Base-by-base conservation (phyloP, 305 asterid genomes). In the Lippia alba region DNA sequence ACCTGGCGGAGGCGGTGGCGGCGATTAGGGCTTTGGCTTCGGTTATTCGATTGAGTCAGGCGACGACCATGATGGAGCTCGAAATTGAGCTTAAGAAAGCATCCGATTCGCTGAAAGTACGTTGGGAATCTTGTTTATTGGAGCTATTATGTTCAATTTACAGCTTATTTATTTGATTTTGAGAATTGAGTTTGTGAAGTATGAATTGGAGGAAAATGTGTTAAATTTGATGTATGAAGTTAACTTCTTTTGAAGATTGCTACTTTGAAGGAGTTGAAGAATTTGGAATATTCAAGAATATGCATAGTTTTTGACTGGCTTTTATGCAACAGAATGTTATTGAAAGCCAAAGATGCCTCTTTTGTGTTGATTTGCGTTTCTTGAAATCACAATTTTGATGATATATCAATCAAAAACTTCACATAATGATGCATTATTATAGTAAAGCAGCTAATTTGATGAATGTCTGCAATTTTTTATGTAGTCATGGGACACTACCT, bases 1-100 rank as follows among this genome's bases (percentile, higher is more conserved):
- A 89, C 56, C 76, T 89, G 82, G 96, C 91, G 17, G 96, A 89
- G 78, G 96, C 96, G 9, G 96, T 89, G 66, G 96, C 96, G 1
- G 96, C 90, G 4, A 89, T 87, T 69, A 82, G 89, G 88, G 96
- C 96, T 76, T 82, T 89, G 85, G 93, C 93, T 10, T 89, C 90
- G 36, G 91, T 87, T 46, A 87, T 89, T 73, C 75, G 91, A 16
- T 82, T 90, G 5, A 89, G 89, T 57, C 86, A 87, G 34, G 96
- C 96, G 24, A 85, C 85, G 7, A 89, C 96, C 0, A 85, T 85
- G 88, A 89, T 89, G 93, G 93, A 84, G 73, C 90, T 87, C 12
- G 93, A 89, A 65, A 83, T 87, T 76, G 96, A 87, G 87, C 91
- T 89, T 4, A 87, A 83, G 56, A 89, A 85, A 40, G 91, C 93